Base-by-base conservation (phyloP, 2,329 filamentous ascomycete species). In the Colletotrichum liriopes region DNA sequence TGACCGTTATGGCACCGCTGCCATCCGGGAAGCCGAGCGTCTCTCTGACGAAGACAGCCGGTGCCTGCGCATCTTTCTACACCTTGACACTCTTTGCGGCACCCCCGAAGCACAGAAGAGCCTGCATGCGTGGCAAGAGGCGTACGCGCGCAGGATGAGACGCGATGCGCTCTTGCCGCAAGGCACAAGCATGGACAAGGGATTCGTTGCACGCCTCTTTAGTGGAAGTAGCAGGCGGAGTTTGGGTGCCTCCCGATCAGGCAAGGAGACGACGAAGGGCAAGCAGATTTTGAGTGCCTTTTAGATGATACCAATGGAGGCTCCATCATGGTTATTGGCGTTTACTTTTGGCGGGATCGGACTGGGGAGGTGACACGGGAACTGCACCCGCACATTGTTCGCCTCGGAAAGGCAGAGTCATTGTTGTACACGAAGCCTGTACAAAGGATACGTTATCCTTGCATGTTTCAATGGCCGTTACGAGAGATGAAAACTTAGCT, bases 31-130 rank as follows among this genome's bases (percentile, higher is more conserved):
- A 39, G 35, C 71, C 16, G 29, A 52, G n/a, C 61, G 35, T n/a
- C 26, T 71, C 9, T 56, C 62, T 7, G 73, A 74, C 29, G 73
- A 74, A 26, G 70, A 74, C 37, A 70, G 62, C 43, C 60, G 72
- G 41, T 65, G 65, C 39, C 39, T 62, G 41, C 71, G 71, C 39
- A 82, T 88, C 0, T 88, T 91, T 64, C 59, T 75, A 2, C 80
- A 86, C 41, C 82, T 91, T 0, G 83, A 86, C 51, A 76, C 79
- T 0, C 77, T 85, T 18, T 91, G 89, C 71, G 76, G 77, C 11
- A 89, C 86, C 0, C 76, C 76, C 2, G 86, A 87, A 60, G 88
- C 89, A 1, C 83, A 80, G n/a, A 76, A 79, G 6, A 86, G 88
- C 41, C 78, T 91, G 2, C 81, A 80, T 39, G 75, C 78, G 5